phyloP scores from a whole-genome alignment of 2,329 filamentous ascomycete genomes.

The Fusarium ambrosium region DNA sequence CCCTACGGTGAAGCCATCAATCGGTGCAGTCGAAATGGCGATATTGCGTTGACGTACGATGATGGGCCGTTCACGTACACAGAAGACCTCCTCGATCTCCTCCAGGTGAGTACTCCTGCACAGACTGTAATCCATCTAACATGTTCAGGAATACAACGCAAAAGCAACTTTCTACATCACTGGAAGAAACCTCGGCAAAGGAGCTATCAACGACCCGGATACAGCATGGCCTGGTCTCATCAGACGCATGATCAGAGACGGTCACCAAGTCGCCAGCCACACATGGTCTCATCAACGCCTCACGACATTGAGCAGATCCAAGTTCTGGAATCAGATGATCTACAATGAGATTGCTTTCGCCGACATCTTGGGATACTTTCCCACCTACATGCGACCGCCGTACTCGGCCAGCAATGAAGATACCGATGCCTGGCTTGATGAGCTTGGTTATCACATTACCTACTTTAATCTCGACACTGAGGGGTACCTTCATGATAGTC shows the following conservation, averaged over 20 bases:
- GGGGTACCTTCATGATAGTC: conserved; percentile 67
- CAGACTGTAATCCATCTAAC: not conserved
- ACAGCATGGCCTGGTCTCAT: conserved; percentile 54
- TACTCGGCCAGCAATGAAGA: conserved; percentile 60
- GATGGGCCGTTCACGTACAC: conserved; percentile 62
- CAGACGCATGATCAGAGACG: conserved; percentile 63
- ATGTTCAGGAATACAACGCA: conserved; percentile 48
- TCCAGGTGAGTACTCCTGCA: conserved; percentile 37
- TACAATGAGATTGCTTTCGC: conserved; percentile 60
- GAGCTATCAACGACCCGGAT: conserved; percentile 57
- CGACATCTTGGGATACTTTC: conserved; percentile 57
- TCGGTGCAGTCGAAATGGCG: conserved; percentile 51
- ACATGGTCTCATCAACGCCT: conserved; percentile 63
- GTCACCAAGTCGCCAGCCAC: conserved; percentile 72
- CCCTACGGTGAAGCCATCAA: conserved; percentile 69
- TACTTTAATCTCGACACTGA: conserved; percentile 74
- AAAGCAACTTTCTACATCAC: conserved; percentile 58
- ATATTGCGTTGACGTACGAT: conserved; percentile 61
- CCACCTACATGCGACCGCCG: conserved; percentile 61
- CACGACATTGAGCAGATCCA: conserved; percentile 49
- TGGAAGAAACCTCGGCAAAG: conserved; percentile 55
- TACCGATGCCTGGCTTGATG: conserved; percentile 56
- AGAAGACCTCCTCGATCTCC: conserved; percentile 55
- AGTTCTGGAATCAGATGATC: conserved; percentile 57
- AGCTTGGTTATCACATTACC: conserved; percentile 68